These are phyloP conservation scores for Aspergillus kassunensis DNA, from an alignment of 495 filamentous ascomycete species.

Conservation along the genomic window DNA sequence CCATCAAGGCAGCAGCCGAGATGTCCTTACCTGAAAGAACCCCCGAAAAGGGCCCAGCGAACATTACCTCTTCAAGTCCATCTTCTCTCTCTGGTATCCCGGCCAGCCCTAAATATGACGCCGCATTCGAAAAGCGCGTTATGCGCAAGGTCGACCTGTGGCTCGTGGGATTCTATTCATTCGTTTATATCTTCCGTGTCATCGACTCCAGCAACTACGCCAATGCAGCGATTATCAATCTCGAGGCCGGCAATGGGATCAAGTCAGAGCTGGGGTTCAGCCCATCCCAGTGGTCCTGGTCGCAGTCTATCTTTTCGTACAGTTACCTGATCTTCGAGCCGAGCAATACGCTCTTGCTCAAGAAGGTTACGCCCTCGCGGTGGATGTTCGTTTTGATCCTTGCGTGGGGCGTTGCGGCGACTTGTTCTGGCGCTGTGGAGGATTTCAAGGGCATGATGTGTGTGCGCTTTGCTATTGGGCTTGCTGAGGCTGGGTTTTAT, in stretches of 20 bases:
- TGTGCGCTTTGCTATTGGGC: conserved; percentile 36
- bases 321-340: conserved; percentile 44
- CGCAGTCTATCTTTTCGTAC: conserved; percentile 39
- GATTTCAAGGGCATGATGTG: conserved; percentile 40
- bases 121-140: conserved; percentile 23
- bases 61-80: neutral
- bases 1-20: neutral
- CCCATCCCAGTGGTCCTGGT: conserved; percentile 38
- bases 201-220: conserved; percentile 41
- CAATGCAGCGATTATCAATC: conserved; percentile 46
- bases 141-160: conserved; percentile 40
- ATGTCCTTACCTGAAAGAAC: neutral
- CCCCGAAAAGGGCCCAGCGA: neutral
- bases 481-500: conserved; percentile 40
- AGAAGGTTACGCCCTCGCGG: conserved; percentile 30
- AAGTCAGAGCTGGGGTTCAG: conserved; percentile 40
- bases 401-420: conserved; percentile 37
- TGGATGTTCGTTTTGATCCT: conserved; percentile 46
- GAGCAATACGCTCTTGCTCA: conserved; percentile 32
- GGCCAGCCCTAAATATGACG: neutral
- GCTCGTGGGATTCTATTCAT: conserved; percentile 40
- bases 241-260: conserved; percentile 39
- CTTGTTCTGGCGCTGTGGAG: conserved; percentile 29
- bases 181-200: conserved; percentile 40
- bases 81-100: neutral